Evolutionary conservation across 768 basidiomycete genomes (phyloP).

Genomic region (Coprinopsis sp.): DNA sequence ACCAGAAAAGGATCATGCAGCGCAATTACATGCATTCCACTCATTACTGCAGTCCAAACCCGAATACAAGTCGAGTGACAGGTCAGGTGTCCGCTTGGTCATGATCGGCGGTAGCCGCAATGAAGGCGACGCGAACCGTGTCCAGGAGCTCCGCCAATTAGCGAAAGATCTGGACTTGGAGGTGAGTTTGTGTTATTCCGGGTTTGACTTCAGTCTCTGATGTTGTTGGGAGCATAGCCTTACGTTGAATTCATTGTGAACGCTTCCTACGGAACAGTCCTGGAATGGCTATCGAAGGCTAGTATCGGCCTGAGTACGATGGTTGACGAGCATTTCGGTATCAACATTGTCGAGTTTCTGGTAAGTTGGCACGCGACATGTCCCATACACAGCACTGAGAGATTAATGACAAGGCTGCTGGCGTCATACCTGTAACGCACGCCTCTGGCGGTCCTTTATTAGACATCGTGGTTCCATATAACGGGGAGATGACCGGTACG

Average conservation of each 20-base stretch:
- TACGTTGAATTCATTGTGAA: constrained; percentile 80
- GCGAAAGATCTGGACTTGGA: constrained; percentile 60
- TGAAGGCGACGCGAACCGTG: constrained; percentile 63
- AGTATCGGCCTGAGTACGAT: constrained; percentile 92
- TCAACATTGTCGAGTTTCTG: constrained; percentile 98
- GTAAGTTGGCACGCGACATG: constrained; percentile 36
- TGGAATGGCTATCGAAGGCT: constrained; percentile 65
- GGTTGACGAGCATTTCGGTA: constrained; percentile 98
- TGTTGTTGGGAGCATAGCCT: constrained; percentile 36
- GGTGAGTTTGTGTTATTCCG: constrained; percentile 34
- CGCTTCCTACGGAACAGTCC: constrained; percentile 67
- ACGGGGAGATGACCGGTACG: constrained; percentile 65
- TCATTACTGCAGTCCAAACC: constrained; percentile 56
- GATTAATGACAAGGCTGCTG: constrained; percentile 68
- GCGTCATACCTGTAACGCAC: constrained; percentile 87
- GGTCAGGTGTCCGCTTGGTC: constrained; percentile 49
- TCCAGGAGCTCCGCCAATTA: constrained; percentile 53
- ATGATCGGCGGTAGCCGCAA: constrained; percentile 87
- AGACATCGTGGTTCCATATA: constrained; percentile 84
- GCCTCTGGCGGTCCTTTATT: constrained; percentile 88
- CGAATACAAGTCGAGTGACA: constrained; percentile 37
- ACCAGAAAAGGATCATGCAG: constrained; percentile 91
- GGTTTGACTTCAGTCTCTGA: background rate
- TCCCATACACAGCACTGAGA: background rate
- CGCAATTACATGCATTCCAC: constrained; percentile 70